Evolutionary conservation across 768 basidiomycete genomes (phyloP).

Genomic region (Leccinum broughii): DNA sequence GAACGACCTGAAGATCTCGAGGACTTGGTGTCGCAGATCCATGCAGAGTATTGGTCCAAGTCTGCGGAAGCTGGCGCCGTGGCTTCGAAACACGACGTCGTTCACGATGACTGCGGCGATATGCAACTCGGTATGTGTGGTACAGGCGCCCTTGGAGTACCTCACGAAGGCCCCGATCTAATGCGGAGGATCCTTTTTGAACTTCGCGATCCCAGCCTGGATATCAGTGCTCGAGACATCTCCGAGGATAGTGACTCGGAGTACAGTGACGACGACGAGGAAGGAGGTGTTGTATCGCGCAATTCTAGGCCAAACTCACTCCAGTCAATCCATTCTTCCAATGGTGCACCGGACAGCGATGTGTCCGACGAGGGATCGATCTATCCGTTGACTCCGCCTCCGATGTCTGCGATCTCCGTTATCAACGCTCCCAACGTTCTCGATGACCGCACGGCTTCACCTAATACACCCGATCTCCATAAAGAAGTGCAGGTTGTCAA

Average conservation of each 20-base stretch:
- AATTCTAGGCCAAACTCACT: not conserved
- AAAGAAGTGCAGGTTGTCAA: not conserved
- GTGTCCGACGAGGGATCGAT: slow-evolving; percentile 8
- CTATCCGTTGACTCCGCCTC: slow-evolving; percentile 14
- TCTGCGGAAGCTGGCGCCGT: no score
- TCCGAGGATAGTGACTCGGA: slow-evolving; percentile 14
- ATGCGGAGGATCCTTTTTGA: slow-evolving; percentile 19
- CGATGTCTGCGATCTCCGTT: not conserved
- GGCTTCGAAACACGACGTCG: not conserved
- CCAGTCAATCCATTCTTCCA: not conserved
- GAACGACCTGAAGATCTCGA: not conserved
- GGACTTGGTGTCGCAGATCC: not conserved
- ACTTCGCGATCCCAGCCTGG: slow-evolving; percentile 18
- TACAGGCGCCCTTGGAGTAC: not conserved
- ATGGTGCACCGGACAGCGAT: slow-evolving; percentile 1
- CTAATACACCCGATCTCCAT: not conserved
- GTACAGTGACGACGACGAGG: not conserved
- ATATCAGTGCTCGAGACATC: slow-evolving; percentile 4
- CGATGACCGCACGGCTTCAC: not conserved
- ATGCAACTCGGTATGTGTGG: not conserved
- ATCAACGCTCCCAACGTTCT: not conserved
- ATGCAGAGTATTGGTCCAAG: no score
- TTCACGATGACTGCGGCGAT: not conserved
- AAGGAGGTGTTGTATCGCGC: not conserved
- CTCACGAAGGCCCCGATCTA: slow-evolving; percentile 3